These are phyloP conservation scores for Fusarium graminum DNA, from an alignment of 2,329 filamentous ascomycete species.

Conservation along the genomic window DNA sequence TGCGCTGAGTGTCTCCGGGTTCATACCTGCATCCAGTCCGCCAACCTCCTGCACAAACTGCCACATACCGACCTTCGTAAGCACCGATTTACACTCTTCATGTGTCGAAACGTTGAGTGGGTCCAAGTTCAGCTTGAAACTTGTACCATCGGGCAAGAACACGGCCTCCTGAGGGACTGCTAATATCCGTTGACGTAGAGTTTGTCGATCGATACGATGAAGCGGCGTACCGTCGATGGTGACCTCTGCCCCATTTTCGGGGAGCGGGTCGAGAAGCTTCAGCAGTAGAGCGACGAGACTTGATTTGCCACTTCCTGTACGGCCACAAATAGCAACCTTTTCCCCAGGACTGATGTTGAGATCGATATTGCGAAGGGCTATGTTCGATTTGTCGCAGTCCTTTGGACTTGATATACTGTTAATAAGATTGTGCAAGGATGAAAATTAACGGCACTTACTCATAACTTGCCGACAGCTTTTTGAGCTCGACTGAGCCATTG, in stretches of 20 bases:
- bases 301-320: conserved; percentile 60
- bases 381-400: neutral
- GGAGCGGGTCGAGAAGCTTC: conserved; percentile 57
- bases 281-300: conserved; percentile 58
- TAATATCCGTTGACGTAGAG: conserved; percentile 62
- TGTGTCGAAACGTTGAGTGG: conserved; percentile 51
- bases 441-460: conserved; percentile 17
- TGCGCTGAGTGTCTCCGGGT: conserved; percentile 62
- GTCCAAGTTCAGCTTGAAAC: conserved; percentile 59
- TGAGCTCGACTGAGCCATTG: conserved; percentile 49
- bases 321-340: conserved; percentile 55
- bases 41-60: conserved; percentile 51
- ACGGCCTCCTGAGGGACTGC: conserved; percentile 67
- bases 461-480: conserved; percentile 53
- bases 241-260: conserved; percentile 48
- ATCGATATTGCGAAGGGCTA: conserved; percentile 48
- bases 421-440: neutral
- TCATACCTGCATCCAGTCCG: conserved; percentile 56
- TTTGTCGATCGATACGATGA: conserved; percentile 55
- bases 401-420: neutral
- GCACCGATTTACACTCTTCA: conserved; percentile 51
- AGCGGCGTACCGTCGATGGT: conserved; percentile 59
- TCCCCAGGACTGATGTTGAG: conserved; percentile 50
- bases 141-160: conserved; percentile 61
- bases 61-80: conserved; percentile 54